A percentile compares a stretch with the other conserved stretches of the same genome.
Conservation (phyloP, 106 monocot genomes). For the Dendrobium nobile region DNA sequence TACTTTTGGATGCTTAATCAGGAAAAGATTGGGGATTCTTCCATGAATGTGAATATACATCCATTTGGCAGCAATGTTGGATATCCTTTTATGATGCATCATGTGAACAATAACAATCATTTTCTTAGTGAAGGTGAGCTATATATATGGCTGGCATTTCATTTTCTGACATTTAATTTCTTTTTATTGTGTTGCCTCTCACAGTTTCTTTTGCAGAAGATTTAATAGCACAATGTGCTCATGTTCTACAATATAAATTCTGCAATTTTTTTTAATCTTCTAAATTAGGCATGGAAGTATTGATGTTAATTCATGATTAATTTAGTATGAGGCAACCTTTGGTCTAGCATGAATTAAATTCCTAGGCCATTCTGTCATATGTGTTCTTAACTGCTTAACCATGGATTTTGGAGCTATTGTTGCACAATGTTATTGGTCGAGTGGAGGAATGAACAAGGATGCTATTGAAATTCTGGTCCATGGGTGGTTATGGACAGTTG, state of each 20-base stretch:
- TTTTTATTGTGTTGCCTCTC: neutral
- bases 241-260: conserved; percentile 1
- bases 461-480: neutral
- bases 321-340: neutral
- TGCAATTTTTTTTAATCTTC: neutral
- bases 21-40: conserved; percentile 38
- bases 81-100: conserved; percentile 34
- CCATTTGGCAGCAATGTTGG: conserved; percentile 15
- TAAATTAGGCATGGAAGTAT: neutral
- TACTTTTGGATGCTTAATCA: conserved; percentile 25
- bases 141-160: conserved; percentile 1
- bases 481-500: no score
- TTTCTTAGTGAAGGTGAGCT: conserved; percentile 43
- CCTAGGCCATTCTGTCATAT: neutral
- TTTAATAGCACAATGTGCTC: neutral
- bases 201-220: neutral
- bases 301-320: neutral
- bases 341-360: neutral
- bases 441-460: neutral
- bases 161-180: neutral
- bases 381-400: neutral
- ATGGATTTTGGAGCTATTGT: neutral
- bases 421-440: neutral
- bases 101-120: conserved; percentile 21
- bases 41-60: conserved; percentile 17